Conservation (phyloP, 352 stramenopile genomes). For the Phytopythium oedochilum region DNA sequence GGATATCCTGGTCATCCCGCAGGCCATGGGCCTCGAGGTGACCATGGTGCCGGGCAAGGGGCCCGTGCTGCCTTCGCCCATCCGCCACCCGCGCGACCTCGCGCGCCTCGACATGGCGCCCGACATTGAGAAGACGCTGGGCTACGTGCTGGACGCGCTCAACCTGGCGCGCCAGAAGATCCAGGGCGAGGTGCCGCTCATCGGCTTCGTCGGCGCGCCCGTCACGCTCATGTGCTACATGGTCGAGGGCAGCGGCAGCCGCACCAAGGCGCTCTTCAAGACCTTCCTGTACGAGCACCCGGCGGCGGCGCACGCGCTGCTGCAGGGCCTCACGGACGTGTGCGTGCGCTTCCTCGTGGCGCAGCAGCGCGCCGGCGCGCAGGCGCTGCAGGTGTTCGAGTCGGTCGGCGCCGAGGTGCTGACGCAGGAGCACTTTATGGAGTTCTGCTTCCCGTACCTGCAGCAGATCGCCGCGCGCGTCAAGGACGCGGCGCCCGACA, state of each 20-base stretch:
- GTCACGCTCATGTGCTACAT: conserved; percentile 99
- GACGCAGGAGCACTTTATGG: conserved; percentile 92
- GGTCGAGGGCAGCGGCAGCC: conserved; percentile 95
- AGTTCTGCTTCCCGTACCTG: conserved; percentile 93
- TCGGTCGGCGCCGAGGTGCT: conserved; percentile 94
- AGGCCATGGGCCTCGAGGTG: conserved; percentile 96
- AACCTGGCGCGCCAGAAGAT: conserved; percentile 91
- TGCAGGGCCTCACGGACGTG: conserved; percentile 93
- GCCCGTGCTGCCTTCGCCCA: conserved; percentile 74
- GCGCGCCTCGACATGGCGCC: conserved; percentile 86
- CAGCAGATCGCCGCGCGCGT: conserved; percentile 74
- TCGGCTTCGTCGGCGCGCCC: conserved; percentile 97
- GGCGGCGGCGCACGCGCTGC: conserved; percentile 85
- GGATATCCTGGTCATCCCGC: conserved; percentile 98
- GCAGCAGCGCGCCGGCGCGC: conserved; percentile 91
- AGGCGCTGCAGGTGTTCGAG: conserved; percentile 97
- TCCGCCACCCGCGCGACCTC: conserved; percentile 86
- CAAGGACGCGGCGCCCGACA: conserved; percentile 58
- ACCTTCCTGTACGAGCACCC: conserved; percentile 95
- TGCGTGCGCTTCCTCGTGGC: conserved; percentile 95
- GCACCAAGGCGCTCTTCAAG: conserved; percentile 93
- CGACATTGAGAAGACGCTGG: conserved; percentile 92
- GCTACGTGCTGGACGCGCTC: conserved; percentile 94
- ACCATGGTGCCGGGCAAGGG: conserved; percentile 95
- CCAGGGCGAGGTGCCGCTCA: conserved; percentile 92